Evolutionary conservation across 768 basidiomycete genomes (phyloP).

Genomic region (Mycena galericulata): DNA sequence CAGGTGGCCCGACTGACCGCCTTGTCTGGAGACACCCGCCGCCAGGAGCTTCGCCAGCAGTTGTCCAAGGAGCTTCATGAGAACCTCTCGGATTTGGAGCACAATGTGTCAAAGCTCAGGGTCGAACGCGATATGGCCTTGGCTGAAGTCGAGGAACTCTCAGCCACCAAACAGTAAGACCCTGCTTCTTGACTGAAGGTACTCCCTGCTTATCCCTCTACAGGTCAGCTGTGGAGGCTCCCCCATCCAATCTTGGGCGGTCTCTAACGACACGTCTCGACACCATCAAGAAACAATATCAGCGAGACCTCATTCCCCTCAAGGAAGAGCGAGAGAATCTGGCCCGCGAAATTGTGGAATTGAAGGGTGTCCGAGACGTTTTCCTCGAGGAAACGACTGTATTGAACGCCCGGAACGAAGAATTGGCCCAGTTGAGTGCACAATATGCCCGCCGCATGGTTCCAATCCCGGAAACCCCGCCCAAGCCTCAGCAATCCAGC

Average conservation of each 20-base stretch:
- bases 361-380: constrained; percentile 86
- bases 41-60: constrained; percentile 84
- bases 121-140: constrained; percentile 92
- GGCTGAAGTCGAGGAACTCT: constrained; percentile 94
- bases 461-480: constrained; percentile 50
- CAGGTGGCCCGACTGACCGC: constrained; percentile 90
- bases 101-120: constrained; percentile 86
- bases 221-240: constrained; percentile 48
- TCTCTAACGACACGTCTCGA: constrained; percentile 90
- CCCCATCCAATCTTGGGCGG: constrained; percentile 65
- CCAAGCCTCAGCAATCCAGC: constrained; percentile 42
- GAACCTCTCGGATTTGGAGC: constrained; percentile 83
- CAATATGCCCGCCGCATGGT: constrained; percentile 88
- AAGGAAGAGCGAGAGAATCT: constrained; percentile 85
- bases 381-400: constrained; percentile 93
- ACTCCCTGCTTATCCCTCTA: constrained; percentile 35
- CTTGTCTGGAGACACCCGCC: constrained; percentile 82
- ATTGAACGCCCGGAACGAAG: constrained; percentile 92
- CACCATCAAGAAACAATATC: constrained; percentile 87
- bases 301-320: constrained; percentile 87
- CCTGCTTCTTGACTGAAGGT: too few species aligned
- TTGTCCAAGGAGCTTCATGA: constrained; percentile 82
- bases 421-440: constrained; percentile 88
- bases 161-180: constrained; percentile 76
- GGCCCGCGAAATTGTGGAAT: constrained; percentile 84